Base-by-base conservation (phyloP, 495 filamentous ascomycete genomes). In the Apodospora peruviana region DNA sequence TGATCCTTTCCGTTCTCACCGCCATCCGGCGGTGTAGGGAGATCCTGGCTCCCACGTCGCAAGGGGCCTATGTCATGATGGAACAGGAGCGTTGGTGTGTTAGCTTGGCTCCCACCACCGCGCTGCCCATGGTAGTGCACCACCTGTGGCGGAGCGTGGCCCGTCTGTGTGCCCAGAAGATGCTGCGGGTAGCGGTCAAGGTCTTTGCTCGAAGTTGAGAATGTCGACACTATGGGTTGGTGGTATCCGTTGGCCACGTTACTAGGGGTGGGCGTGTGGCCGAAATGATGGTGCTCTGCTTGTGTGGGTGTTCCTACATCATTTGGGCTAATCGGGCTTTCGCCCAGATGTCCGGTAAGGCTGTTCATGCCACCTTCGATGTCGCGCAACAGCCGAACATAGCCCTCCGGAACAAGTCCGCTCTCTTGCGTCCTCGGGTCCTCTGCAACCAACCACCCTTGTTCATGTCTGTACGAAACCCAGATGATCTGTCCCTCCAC, bases 391-490 rank as follows among this genome's bases (percentile, higher is more conserved):
- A 98, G 77, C 7, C 93, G 84, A 44, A 98, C 93, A 62, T 97
- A 98, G 67, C 95, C 90, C 66, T 98, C 93, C 7, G 93, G 93
- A 1, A 98, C 93, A 36, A 98, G 75, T 2, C 93, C 93, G 51
- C 86, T 79, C 52, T 81, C 77, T 44, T 76, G 88, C 2, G 90
- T 95, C 62, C 83, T 87, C n/a, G 93, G 93, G 58, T 98, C 94
- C 68, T 94, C 85, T 3, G 94, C 93, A 20, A 98, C 93, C 34
- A 98, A 75, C 93, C 93, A 98, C 36, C 93, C 93, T 68, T 96
- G 88, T 17, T 91, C 91, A 64, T 97, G 90, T 24, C 93, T 77
- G 62, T 96, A 98, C 9, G 88, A 91, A 35, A 98, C 91, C 78
- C 90, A 90, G 38, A 98, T 95, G 45, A 96, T 86, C 60, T 98